phyloP scores from a whole-genome alignment of 164 flowering plant species.

The Vitis rupestris region DNA sequence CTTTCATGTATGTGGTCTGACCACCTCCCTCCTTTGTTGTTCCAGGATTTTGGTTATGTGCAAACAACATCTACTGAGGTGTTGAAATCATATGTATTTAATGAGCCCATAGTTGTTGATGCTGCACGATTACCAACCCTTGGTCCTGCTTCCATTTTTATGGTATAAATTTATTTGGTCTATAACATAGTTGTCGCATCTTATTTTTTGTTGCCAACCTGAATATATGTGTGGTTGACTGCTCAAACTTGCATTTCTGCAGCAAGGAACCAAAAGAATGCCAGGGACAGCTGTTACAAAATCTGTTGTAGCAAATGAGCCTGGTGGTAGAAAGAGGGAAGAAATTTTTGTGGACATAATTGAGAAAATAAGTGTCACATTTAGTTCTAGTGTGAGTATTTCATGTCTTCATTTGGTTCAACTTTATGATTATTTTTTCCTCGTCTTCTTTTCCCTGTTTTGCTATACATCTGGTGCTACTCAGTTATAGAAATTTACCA shows the following conservation, averaged over 20 bases:
- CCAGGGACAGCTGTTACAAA: conserved; percentile 97
- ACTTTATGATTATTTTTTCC: neutral
- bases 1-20: too few relatives aligned
- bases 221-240: conserved; percentile 15
- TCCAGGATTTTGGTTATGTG: conserved; percentile 91
- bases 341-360: conserved; percentile 95
- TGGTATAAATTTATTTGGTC: conserved; percentile 46
- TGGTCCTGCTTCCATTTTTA: conserved; percentile 87
- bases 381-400: conserved; percentile 90
- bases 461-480: too few relatives aligned
- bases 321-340: conserved; percentile 88
- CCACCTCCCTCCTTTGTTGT: conserved; percentile 4
- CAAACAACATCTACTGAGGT: conserved; percentile 96
- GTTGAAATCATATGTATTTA: conserved; percentile 82
- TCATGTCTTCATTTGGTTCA: conserved; percentile 1
- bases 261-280: conserved; percentile 96
- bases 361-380: conserved; percentile 90
- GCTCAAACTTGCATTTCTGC: conserved; percentile 27
- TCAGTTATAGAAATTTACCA: too few relatives aligned
- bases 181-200: neutral
- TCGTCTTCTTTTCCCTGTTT: neutral
- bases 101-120: conserved; percentile 88
- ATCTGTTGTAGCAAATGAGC: conserved; percentile 92
- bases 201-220: neutral
- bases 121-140: conserved; percentile 76